Conservation (phyloP, 305 asterid genomes). For the Rubia tinctorum region DNA sequence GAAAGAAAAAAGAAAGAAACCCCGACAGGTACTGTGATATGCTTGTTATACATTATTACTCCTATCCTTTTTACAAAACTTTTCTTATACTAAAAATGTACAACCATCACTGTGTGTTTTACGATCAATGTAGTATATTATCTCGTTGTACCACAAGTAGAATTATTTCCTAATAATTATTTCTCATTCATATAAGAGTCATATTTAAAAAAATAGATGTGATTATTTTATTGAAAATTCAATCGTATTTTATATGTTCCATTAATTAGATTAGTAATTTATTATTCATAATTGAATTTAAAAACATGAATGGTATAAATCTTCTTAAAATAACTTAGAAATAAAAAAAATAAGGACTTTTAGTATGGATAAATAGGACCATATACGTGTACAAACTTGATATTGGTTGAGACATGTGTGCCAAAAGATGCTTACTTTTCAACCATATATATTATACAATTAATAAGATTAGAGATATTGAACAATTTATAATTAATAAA, state of each 20-base stretch:
- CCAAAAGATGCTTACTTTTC: too few relatives aligned
- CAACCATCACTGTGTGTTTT: too few relatives aligned
- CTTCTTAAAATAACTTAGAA: too few relatives aligned
- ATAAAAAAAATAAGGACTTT: too few relatives aligned
- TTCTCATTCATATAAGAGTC: background rate
- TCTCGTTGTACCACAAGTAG: background rate
- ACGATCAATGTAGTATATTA: background rate
- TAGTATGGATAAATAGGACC: background rate
- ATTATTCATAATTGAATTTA: too few relatives aligned
- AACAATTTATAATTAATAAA: background rate
- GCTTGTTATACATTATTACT: too few relatives aligned
- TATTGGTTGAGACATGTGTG: too few relatives aligned
- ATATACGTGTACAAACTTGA: background rate
- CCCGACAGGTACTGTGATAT: background rate
- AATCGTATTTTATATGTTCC: too few relatives aligned
- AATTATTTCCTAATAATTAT: background rate
- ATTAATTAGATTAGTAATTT: too few relatives aligned
- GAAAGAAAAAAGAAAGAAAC: background rate
- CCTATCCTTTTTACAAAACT: background rate
- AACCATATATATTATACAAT: background rate
- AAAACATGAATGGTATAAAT: background rate
- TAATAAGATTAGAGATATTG: background rate
- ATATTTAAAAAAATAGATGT: too few relatives aligned
- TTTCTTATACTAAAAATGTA: too few relatives aligned
- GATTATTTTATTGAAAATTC: background rate